Conservation (phyloP, 1,284 basidiomycete species). For the Cryptococcus sp. region DNA sequence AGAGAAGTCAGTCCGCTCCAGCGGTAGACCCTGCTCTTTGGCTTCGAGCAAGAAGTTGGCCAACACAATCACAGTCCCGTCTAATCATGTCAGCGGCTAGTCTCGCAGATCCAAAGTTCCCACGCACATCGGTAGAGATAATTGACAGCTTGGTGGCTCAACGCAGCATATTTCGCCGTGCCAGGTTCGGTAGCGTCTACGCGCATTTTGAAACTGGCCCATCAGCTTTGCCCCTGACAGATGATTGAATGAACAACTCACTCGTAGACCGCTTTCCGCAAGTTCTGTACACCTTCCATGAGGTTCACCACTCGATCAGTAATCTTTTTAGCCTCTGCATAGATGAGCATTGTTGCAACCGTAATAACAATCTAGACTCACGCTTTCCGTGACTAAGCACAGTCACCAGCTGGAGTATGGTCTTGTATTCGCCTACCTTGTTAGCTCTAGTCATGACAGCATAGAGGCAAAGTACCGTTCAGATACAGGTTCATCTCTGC, state of each 20-base stretch:
- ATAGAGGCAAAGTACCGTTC: slow-evolving; percentile 56
- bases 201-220: slow-evolving; percentile 77
- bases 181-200: slow-evolving; percentile 74
- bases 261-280: slow-evolving; percentile 89
- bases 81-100: slow-evolving; percentile 52
- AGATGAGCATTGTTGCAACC: slow-evolving; percentile 45
- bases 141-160: slow-evolving; percentile 71
- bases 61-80: slow-evolving; percentile 88
- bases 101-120: background rate
- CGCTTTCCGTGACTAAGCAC: slow-evolving; percentile 42
- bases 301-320: slow-evolving; percentile 83
- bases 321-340: slow-evolving; percentile 82
- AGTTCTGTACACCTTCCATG: slow-evolving; percentile 87
- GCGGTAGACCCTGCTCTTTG: slow-evolving; percentile 47
- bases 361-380: slow-evolving; percentile 9
- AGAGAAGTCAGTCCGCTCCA: slow-evolving; percentile 56
- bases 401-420: slow-evolving; percentile 73
- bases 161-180: slow-evolving; percentile 65
- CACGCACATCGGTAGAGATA: slow-evolving; percentile 59
- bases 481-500: slow-evolving; percentile 81
- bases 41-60: slow-evolving; percentile 91
- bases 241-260: slow-evolving; percentile 43
- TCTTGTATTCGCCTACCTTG: slow-evolving; percentile 87
- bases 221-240: background rate
- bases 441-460: background rate